Evolutionary conservation across 2,329 filamentous ascomycete species (phyloP), one percentile per base, ranked within the genome.

Genomic region (Calonectria henricotiae): DNA sequence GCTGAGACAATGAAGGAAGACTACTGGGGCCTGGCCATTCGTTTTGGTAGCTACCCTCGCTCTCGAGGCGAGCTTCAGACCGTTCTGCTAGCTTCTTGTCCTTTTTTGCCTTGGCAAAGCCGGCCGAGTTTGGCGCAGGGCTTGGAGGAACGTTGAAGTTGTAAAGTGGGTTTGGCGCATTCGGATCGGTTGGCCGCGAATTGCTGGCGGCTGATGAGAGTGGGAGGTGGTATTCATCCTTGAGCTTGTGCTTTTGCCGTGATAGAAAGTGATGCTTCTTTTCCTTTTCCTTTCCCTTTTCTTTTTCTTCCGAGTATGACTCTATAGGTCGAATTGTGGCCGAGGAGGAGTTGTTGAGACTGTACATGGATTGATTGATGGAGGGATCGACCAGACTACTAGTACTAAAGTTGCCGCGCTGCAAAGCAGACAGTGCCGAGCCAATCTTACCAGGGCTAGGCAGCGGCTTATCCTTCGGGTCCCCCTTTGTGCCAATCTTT

Each of bases 61-160:
- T 90, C 69, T 91, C 87, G 41, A 90, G 81, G 13, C 85, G 83
- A 71, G 80, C 83, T 7, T 85, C 80, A 67, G 84, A 87, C 74
- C 91, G 90, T 73, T 94, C 92, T 72, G 93, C 91, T 74, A 92
- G 92, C 80, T 92, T 93, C 85, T 96, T 97, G 79, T 98, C 94
- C 69, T 93, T 96, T 78, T 96, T 93, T 3, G 92, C 93, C 83
- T 96, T 97, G 43, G 91, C 88, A 80, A 98, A 97, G 37, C 89
- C 86, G 30, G 87, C 88, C 63, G 86, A 88, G 62, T 87, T 88
- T 15, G 91, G 90, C 0, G 89, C 91, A 1, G 93, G 93, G 70
- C 92, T 94, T 8, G 91, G 88, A 1, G 93, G 93, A 1, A 93
- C 82, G 68, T 91, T 93, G 81, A 96, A 95, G 71, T 90, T 94